Conservation (phyloP, 2,329 filamentous ascomycete genomes). For the Xylariales sp. region DNA sequence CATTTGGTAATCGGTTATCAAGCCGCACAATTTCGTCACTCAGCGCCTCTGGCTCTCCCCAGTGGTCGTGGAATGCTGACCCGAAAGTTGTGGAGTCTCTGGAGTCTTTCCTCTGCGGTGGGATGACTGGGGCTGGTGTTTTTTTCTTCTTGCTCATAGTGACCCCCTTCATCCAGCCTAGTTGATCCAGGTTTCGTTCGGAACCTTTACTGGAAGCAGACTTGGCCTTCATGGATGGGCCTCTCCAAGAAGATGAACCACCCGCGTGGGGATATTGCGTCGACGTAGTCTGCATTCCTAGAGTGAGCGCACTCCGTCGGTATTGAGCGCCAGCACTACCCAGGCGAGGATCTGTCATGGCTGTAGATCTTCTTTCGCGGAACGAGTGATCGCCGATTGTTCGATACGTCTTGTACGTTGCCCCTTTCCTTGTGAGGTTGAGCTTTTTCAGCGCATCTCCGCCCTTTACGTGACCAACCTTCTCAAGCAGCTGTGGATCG, state of each 20-base stretch:
- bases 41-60: constrained; percentile 57
- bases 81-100: constrained; percentile 49
- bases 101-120: constrained; percentile 46
- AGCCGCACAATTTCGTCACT: constrained; percentile 63
- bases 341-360: constrained; percentile 55
- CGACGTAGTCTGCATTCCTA: constrained; percentile 40
- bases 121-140: constrained; percentile 27
- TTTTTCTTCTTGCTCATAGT: constrained; percentile 55
- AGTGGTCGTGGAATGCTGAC: constrained; percentile 48
- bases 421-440: constrained; percentile 76
- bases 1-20: constrained; percentile 57
- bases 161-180: constrained; percentile 67
- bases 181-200: constrained; percentile 51
- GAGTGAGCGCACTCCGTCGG: constrained; percentile 38
- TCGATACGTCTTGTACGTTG: constrained; percentile 80
- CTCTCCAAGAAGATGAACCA: constrained; percentile 40
- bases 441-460: constrained; percentile 59
- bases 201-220: constrained; percentile 32
- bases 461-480: constrained; percentile 71
- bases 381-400: constrained; percentile 59
- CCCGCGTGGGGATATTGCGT: constrained; percentile 30
- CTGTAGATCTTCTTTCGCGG: constrained; percentile 54
- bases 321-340: constrained; percentile 35
- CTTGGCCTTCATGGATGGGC: constrained; percentile 56
- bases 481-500: constrained; percentile 57